These are phyloP conservation scores for Fusarium verticillioides DNA, from an alignment of 2,329 filamentous ascomycete genomes.

Conservation along the genomic window DNA sequence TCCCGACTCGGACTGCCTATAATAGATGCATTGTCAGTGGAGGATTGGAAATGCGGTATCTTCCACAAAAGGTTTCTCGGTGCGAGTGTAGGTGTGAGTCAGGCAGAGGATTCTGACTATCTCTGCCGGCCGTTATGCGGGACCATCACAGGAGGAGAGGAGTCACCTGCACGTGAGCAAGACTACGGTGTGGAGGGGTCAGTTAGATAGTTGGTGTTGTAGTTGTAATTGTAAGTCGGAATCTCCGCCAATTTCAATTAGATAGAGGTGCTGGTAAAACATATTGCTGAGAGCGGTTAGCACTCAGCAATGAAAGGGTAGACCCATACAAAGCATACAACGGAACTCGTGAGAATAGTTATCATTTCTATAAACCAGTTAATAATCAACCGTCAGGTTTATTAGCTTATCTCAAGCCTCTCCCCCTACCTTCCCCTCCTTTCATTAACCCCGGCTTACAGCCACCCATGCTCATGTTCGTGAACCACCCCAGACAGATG, in stretches of 20 bases:
- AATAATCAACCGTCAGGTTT: background rate
- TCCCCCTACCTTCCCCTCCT: conserved; percentile 10
- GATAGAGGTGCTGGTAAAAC: background rate
- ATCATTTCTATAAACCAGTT: conserved; percentile 29
- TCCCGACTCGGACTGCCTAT: conserved; percentile 22
- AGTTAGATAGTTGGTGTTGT: background rate
- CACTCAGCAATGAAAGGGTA: background rate
- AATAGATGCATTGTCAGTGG: conserved; percentile 2
- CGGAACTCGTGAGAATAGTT: conserved; percentile 18
- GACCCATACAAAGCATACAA: background rate
- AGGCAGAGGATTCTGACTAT: background rate
- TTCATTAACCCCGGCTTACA: conserved; percentile 22
- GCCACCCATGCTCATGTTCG: conserved; percentile 10
- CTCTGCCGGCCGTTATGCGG: background rate
- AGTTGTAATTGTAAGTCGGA: background rate
- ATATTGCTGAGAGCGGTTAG: background rate
- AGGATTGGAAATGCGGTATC: conserved; percentile 5
- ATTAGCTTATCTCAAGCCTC: conserved; percentile 11
- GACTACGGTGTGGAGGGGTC: conserved; percentile 8
- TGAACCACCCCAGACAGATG: conserved; percentile 16
- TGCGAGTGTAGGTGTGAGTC: conserved; percentile 12
- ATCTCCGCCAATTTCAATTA: background rate
- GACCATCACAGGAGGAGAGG: conserved; percentile 8
- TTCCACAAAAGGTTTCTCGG: background rate
- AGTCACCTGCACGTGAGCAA: conserved; percentile 21